A percentile compares a stretch with the other conserved stretches of the same genome.
These are phyloP conservation scores for Hypoxylon lienhwacheense DNA, from an alignment of 495 filamentous ascomycete species.

Conservation along the genomic window DNA sequence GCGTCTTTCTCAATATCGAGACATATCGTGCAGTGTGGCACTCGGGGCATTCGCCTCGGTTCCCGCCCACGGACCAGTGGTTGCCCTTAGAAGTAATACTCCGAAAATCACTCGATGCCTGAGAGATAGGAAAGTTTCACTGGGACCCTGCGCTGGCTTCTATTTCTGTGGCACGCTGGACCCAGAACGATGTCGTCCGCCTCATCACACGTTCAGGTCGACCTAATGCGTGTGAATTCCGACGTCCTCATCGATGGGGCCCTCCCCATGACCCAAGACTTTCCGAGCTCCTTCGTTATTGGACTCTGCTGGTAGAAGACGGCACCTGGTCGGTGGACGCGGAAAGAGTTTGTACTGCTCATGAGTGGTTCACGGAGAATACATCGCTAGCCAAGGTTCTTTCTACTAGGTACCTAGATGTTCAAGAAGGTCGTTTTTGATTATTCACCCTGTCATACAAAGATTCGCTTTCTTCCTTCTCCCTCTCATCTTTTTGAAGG, in stretches of 20 bases:
- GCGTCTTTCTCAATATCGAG: background rate
- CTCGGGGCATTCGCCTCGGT: background rate
- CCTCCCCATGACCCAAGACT: background rate
- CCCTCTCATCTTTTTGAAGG: too few relatives aligned
- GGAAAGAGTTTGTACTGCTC: constrained; percentile 4
- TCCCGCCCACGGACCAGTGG: background rate
- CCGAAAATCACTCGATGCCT: constrained; percentile 2
- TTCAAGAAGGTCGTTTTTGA: too few relatives aligned
- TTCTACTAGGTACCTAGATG: too few relatives aligned
- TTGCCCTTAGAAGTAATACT: constrained; percentile 4
- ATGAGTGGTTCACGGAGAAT: background rate
- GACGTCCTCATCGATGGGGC: background rate
- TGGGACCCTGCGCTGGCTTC: background rate
- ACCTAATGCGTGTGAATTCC: constrained; percentile 5
- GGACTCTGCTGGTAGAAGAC: constrained; percentile 1
- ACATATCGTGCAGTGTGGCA: constrained; percentile 1
- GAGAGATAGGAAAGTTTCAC: constrained; percentile 6
- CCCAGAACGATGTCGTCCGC: background rate
- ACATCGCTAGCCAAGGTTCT: background rate
- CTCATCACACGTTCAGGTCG: constrained; percentile 4
- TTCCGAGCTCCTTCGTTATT: background rate
- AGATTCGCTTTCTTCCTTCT: too few relatives aligned
- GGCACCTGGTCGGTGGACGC: background rate
- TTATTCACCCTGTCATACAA: too few relatives aligned
- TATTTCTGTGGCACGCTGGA: background rate